Conservation (phyloP, 2,329 filamentous ascomycete species). For the Fusarium cyanostomum region DNA sequence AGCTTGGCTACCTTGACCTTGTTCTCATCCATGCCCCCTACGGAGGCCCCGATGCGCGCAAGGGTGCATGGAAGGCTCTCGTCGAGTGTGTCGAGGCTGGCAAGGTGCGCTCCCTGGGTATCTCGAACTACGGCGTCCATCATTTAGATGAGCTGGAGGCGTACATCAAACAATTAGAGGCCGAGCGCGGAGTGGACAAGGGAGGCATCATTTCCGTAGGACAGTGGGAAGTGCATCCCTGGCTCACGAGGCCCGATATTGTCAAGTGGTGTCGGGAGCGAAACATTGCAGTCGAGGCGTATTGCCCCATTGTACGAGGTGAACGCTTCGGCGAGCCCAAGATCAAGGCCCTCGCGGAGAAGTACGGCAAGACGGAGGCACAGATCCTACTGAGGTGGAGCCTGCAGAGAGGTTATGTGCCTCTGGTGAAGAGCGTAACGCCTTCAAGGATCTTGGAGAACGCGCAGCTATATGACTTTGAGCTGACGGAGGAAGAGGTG, state of each 20-base stretch:
- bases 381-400: conserved; percentile 85
- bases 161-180: conserved; percentile 69
- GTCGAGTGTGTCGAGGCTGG: conserved; percentile 71
- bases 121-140: conserved; percentile 73
- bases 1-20: conserved; percentile 74
- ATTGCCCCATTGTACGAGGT: conserved; percentile 70
- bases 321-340: conserved; percentile 75
- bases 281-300: conserved; percentile 70
- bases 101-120: conserved; percentile 68
- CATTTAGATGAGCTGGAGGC: conserved; percentile 69
- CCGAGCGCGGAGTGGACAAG: conserved; percentile 67
- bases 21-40: conserved; percentile 71
- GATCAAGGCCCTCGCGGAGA: conserved; percentile 71
- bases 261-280: conserved; percentile 77
- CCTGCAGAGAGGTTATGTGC: conserved; percentile 79
- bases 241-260: conserved; percentile 83
- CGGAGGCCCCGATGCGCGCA: conserved; percentile 64
- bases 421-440: conserved; percentile 78
- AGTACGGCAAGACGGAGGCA: conserved; percentile 76
- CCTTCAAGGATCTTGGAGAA: conserved; percentile 74
- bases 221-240: conserved; percentile 91
- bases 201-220: conserved; percentile 82
- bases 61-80: conserved; percentile 69
- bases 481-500: conserved; percentile 63
- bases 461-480: conserved; percentile 63